phyloP scores from a whole-genome alignment of 2,329 filamentous ascomycete genomes.

The Fusarium sp. region DNA sequence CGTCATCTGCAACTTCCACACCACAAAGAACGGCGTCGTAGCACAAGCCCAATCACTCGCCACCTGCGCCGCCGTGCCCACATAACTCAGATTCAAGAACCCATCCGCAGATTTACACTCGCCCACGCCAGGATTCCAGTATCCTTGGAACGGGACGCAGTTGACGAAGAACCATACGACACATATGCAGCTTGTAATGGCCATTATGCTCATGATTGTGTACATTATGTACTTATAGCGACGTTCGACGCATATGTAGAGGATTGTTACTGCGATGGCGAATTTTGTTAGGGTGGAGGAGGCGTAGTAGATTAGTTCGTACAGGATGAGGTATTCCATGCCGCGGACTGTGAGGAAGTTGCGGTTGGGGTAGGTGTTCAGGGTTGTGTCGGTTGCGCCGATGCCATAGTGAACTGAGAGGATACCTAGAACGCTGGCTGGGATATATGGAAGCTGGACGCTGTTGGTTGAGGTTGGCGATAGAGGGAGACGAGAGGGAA shows the following conservation, averaged over 20 bases:
- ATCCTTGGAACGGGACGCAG: conserved; percentile 14
- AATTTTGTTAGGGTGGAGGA: conserved; percentile 25
- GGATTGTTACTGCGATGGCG: conserved; percentile 26
- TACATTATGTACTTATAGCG: conserved; percentile 29
- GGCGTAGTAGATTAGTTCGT: conserved; percentile 27
- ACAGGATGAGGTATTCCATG: conserved; percentile 22
- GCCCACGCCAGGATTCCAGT: conserved; percentile 22
- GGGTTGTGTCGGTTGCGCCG: conserved; percentile 9
- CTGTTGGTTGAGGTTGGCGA: not conserved
- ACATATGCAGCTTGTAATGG: not conserved
- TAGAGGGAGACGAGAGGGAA: not conserved
- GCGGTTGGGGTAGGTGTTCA: not conserved
- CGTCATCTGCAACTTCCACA: conserved; percentile 44
- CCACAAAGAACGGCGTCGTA: conserved; percentile 46
- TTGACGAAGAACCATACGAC: conserved; percentile 27
- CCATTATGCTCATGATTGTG: conserved; percentile 12
- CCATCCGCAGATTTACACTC: conserved; percentile 21
- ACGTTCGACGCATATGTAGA: conserved; percentile 28
- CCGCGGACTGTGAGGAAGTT: conserved; percentile 22
- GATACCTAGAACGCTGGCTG: conserved; percentile 17
- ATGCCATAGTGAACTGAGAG: conserved; percentile 21
- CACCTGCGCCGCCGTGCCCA: conserved; percentile 37
- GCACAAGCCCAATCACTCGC: conserved; percentile 46
- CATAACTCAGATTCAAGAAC: conserved; percentile 23
- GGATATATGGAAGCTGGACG: conserved; percentile 13